Conservation (phyloP, 2,329 filamentous ascomycete genomes). For the Nemania sp. region DNA sequence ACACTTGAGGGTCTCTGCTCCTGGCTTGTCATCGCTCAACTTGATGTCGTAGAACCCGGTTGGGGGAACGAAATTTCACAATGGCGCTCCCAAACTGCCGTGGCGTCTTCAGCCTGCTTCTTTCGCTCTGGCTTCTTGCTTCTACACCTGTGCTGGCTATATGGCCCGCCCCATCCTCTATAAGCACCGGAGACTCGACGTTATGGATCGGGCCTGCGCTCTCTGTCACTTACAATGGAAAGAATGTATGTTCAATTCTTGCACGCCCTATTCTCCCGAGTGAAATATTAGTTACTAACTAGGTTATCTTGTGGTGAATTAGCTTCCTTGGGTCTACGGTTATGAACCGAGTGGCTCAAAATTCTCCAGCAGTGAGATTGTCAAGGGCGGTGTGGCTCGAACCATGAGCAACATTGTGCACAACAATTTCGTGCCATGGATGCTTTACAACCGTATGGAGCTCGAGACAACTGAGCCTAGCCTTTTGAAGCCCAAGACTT, state of each 20-base stretch:
- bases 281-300: slow-evolving; percentile 49
- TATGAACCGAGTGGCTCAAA: slow-evolving; percentile 56
- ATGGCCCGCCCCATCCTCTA: slow-evolving; percentile 67
- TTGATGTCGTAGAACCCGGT: slow-evolving; percentile 35
- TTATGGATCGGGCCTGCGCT: slow-evolving; percentile 67
- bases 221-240: slow-evolving; percentile 69
- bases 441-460: slow-evolving; percentile 72
- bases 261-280: slow-evolving; percentile 22
- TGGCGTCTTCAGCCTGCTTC: slow-evolving; percentile 47
- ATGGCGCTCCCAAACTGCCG: slow-evolving; percentile 38
- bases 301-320: slow-evolving; percentile 40
- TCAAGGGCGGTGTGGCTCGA: slow-evolving; percentile 68
- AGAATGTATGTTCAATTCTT: slow-evolving; percentile 59
- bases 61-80: slow-evolving; percentile 27
- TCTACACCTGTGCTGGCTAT: slow-evolving; percentile 62
- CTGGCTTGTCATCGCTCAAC: slow-evolving; percentile 26
- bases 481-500: slow-evolving; percentile 56
- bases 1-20: slow-evolving; percentile 18
- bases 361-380: slow-evolving; percentile 64
- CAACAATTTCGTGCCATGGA: slow-evolving; percentile 81
- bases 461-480: slow-evolving; percentile 73
- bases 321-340: slow-evolving; percentile 63
- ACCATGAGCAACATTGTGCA: slow-evolving; percentile 73
- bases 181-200: slow-evolving; percentile 63
- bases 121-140: slow-evolving; percentile 56